Base-by-base conservation (phyloP, 2,329 filamentous ascomycete genomes). In the Moelleriella libera region DNA sequence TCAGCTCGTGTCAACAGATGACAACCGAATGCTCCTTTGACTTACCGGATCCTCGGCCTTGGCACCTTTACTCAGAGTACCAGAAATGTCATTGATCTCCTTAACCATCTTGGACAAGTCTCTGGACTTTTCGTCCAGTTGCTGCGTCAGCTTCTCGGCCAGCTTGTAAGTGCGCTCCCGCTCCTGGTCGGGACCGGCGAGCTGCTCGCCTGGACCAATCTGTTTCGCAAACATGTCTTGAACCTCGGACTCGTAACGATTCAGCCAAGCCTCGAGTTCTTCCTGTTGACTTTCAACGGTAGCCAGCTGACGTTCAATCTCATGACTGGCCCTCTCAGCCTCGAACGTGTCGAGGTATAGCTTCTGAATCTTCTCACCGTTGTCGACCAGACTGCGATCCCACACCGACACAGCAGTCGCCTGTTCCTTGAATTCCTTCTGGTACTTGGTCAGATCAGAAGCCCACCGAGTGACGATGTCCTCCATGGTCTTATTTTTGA, bases 401-500 rank as follows among this genome's bases (percentile, higher is more conserved):
- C 94, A 98, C 43, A 78, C 75, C 10, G 88, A 85, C 11, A 97
- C 87, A 53, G 88, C 84, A 51, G 82, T 77, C 5, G 94, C 90
- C 63, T 97, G 88, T 34, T 83, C 77, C 61, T 94, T 88, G 69
- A 97, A 98, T 50, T 94, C 88, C 63, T 95, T 94, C 60, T 97
- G 90, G 60, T 98, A 96, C 60, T 94, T 94, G 47, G 88, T 85
- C 45, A 98, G 72, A 60, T 97, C 92, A 0, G 88, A 88, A 2
- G 92, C 92, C 92, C 92, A 98, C 32, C 88, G 82, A 4, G 88
- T 96, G 54, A 98, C 88, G 53, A 98, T 96, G 63, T 98, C 92
- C 60, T 98, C 92, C 85, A 98, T 96, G 0, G 90, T 95, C 69
- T 95, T 97, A 66, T 96, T 95, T 72, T 95, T 95, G 39, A 98